A percentile compares a stretch with the other conserved stretches of the same genome.
Evolutionary conservation across 352 stramenopile genomes (phyloP).

Genomic region (Globisporangium recalcitrans): DNA sequence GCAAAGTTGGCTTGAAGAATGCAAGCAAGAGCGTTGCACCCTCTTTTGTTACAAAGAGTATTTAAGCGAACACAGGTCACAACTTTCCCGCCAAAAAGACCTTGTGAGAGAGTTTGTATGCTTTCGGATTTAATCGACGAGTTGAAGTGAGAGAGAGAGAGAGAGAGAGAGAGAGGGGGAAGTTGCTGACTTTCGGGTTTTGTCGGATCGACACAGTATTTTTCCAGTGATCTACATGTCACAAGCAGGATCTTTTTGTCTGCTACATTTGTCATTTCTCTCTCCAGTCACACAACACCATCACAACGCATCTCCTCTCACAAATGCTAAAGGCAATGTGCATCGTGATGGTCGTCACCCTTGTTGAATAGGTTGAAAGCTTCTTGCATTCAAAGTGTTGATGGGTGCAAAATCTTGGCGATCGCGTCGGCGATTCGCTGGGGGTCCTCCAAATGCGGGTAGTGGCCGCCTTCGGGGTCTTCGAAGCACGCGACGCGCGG

Average conservation of each 20-base stretch:
- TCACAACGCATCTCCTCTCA: too few relatives aligned
- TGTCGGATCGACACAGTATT: neutral
- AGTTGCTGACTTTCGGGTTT: neutral
- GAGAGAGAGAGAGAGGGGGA: neutral
- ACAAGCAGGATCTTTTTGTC: neutral
- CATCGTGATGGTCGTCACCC: neutral
- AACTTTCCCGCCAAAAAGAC: slow-evolving; percentile 10
- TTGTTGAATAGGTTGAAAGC: neutral
- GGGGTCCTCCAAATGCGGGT: slow-evolving; percentile 29
- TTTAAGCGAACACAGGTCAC: too few relatives aligned
- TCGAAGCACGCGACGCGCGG: slow-evolving; percentile 19
- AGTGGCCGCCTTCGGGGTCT: slow-evolving; percentile 27
- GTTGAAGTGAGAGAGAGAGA: neutral
- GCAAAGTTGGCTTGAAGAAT: too few relatives aligned
- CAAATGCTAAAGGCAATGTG: too few relatives aligned
- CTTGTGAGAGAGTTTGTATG: neutral
- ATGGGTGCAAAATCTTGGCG: slow-evolving; percentile 8
- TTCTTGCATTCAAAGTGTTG: too few relatives aligned
- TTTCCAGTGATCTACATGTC: too few relatives aligned
- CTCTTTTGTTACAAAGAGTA: too few relatives aligned
- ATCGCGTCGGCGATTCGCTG: slow-evolving; percentile 22
- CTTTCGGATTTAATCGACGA: neutral
- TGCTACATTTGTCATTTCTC: too few relatives aligned
- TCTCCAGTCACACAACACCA: too few relatives aligned
- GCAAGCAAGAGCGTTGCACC: too few relatives aligned